Evolutionary conservation across 371 early-diverging fungal species (phyloP), one percentile per base, ranked within the genome.

Genomic region (Zychaea mexicana): DNA sequence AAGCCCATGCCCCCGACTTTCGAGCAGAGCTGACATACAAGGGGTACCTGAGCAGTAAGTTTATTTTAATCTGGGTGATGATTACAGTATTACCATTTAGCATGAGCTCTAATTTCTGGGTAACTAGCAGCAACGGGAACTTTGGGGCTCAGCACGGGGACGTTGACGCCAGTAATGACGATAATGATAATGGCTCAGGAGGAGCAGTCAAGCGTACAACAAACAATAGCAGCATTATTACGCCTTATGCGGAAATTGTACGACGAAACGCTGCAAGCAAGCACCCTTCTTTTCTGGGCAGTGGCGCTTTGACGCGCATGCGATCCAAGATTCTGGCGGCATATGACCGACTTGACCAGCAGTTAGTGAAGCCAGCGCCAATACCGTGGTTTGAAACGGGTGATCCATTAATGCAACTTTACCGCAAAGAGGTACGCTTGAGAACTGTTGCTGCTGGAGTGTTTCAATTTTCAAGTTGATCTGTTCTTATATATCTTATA

Each of bases 351-450:
- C 19, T 58, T 7, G 24, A 60, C 8, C 65, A 70, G 6, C 60
- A 60, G n/a, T 53, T 78, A 22, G 68, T n/a, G 22, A 71, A 67
- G 3, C 83, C 85, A 0, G 73, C 74, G 1, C 68, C 69, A 33
- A 75, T 85, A 28, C 87, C 87, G 7, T 85, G 85, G 87, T 66
- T 84, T n/a, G 84, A 83, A 57, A 81, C 84, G 28, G 87, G 85
- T 7, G 72, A 73, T 57, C 57, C 72, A 13, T 65, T 84, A 78
- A 79, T 49, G 54, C 61, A 21, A 15, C 47, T 62, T 1, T 54
- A 45, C 6, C 57, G 21, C 1, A 56, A 55, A 32, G 42, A 63
- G 39, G 33, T 52, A 47, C 24, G 60, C 28, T 24, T 22, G 30
- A 22, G 28, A 39, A 12, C 10, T 45, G 30, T 67, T 65, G 49